Base-by-base conservation (phyloP, 2,329 filamentous ascomycete species). In the Fusarium napiforme region DNA sequence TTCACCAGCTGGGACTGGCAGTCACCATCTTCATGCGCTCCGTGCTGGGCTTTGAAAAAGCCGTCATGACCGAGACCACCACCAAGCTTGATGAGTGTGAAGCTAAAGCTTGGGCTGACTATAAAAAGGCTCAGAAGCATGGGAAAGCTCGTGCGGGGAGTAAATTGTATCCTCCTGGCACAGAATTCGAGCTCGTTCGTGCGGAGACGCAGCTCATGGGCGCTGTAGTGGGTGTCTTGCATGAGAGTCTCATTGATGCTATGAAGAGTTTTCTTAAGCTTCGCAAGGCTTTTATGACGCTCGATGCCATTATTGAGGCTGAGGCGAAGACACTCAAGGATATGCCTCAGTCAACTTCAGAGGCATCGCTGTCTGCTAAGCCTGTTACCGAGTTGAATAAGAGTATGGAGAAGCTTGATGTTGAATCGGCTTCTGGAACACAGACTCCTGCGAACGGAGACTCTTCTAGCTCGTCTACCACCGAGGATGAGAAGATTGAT, bases 231-330 rank as follows among this genome's bases (percentile, higher is more conserved):
- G 94, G 91, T 1, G 93, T 98, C 21, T 84, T 98, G 76, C 97
- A 97, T 74, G 96, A 98, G 84, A 97, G 93, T 79, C 83, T 98
- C 77, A 96, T 95, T 0, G 96, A 98, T 81, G 94, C 91, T 21
- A 89, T 98, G 81, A 94, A 92, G 82, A 94, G 94, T 10, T 98
- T 98, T 79, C 97, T 97, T 80, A 97, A 96, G 82, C 83, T 98
- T 75, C 88, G 96, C 70, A 97, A 97, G 80, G 96, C 96, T 0
- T 98, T 93, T 78, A 85, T 94, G 43, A 92, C 94, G 0, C 85
- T 99, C 7, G 93, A 97, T 77, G 87, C 87, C 15, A 93, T 99
- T 62, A 87, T 95, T 79, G 88, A 93, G 68, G 89, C 92, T 39
- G 95, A 97, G 82, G 88, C 88, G 30, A 90, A 87, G 69, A 79